These are phyloP conservation scores for Juncus effusus DNA, from an alignment of 176 grass and related monocot genomes.

Conservation along the genomic window DNA sequence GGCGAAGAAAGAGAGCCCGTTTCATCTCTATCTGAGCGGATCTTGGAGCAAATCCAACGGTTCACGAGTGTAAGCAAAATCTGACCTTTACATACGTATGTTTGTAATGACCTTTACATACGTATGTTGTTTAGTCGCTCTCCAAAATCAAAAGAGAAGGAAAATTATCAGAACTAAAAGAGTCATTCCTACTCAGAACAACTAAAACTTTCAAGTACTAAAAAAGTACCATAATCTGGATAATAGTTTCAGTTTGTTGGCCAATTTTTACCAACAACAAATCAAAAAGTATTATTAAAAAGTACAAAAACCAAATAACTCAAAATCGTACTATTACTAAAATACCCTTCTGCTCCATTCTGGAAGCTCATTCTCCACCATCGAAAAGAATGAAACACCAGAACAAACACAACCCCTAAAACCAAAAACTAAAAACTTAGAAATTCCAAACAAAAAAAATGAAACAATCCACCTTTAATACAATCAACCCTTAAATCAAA, in stretches of 20 bases:
- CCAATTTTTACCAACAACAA: background rate
- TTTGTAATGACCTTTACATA: too few relatives aligned
- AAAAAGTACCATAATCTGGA: too few relatives aligned
- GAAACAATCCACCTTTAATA: conserved; percentile 24
- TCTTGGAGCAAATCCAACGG: too few relatives aligned
- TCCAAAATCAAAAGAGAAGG: too few relatives aligned
- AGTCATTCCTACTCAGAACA: background rate
- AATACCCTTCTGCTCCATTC: conserved; percentile 15
- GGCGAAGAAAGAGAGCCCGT: too few relatives aligned
- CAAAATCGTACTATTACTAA: conserved; percentile 1
- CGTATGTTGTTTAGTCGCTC: too few relatives aligned
- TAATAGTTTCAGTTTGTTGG: background rate
- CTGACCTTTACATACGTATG: too few relatives aligned
- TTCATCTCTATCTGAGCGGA: too few relatives aligned
- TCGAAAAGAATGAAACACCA: conserved; percentile 32
- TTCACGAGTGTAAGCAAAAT: too few relatives aligned
- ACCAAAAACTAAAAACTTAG: conserved; percentile 19
- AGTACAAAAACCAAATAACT: conserved; percentile 15
- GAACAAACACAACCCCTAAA: conserved; percentile 24
- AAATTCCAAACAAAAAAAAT: conserved; percentile 23
- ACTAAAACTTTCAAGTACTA: background rate
- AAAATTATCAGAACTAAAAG: background rate
- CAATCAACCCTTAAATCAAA: conserved; percentile 6
- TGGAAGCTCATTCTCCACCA: conserved; percentile 33
- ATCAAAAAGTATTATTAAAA: background rate